These are phyloP conservation scores for Starmerella tilneyi DNA, from an alignment of 805 yeast genomes.

Conservation along the genomic window DNA sequence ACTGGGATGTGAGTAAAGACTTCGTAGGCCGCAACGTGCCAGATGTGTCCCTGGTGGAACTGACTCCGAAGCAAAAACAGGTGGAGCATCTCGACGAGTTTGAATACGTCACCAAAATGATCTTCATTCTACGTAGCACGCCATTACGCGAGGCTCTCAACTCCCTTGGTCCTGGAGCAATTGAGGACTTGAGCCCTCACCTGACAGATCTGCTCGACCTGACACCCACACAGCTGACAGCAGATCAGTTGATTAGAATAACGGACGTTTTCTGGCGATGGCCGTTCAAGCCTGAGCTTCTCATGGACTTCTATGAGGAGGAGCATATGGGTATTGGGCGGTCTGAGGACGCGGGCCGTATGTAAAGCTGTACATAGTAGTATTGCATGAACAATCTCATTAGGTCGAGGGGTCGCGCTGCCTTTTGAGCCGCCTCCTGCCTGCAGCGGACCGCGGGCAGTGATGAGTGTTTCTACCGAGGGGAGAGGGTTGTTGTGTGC, in stretches of 20 bases:
- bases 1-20: conserved; percentile 9
- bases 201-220: conserved; percentile 36
- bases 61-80: conserved; percentile 39
- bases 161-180: conserved; percentile 74
- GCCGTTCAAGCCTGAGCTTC: conserved; percentile 73
- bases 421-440: too few species aligned
- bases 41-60: conserved; percentile 44
- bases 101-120: conserved; percentile 56
- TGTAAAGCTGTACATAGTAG: too few species aligned
- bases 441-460: too few species aligned
- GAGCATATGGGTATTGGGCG: conserved; percentile 1
- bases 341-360: conserved; percentile 1
- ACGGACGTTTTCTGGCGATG: conserved; percentile 50
- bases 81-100: conserved; percentile 44
- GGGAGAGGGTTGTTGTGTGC: too few species aligned
- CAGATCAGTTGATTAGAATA: conserved; percentile 46
- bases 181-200: conserved; percentile 31
- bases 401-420: too few species aligned
- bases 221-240: conserved; percentile 40
- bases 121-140: conserved; percentile 41
- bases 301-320: conserved; percentile 37
- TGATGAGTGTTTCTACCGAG: too few species aligned
- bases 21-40: conserved; percentile 21
- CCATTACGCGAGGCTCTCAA: conserved; percentile 41
- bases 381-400: too few species aligned